Conservation (phyloP, 768 basidiomycete genomes). For the Boletus pseudopeckii region DNA sequence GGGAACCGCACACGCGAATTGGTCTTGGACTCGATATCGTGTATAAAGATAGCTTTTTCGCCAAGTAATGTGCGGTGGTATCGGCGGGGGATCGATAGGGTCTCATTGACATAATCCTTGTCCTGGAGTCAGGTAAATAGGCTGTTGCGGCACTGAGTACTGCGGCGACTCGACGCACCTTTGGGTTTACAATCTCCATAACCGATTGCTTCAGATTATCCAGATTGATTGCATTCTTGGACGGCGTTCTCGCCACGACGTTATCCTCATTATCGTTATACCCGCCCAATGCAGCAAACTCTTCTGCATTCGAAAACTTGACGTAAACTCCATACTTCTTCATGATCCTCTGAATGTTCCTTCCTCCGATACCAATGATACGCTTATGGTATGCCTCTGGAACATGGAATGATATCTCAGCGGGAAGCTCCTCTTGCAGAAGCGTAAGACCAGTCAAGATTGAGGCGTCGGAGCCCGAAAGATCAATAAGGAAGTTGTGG, state of each 20-base stretch:
- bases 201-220: conserved; percentile 94
- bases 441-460: conserved; percentile 85
- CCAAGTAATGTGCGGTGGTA: conserved; percentile 95
- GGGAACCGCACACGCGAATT: conserved; percentile 92
- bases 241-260: conserved; percentile 95
- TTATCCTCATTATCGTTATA: conserved; percentile 98
- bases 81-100: conserved; percentile 86
- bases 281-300: conserved; percentile 91
- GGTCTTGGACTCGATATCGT: conserved; percentile 94
- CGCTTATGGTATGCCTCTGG: conserved; percentile 98
- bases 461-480: conserved; percentile 79
- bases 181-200: conserved; percentile 96
- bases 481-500: conserved; percentile 91
- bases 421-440: conserved; percentile 95
- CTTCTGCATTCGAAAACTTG: conserved; percentile 97
- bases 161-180: conserved; percentile 48
- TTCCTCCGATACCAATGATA: conserved; percentile 96
- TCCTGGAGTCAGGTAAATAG: conserved; percentile 50
- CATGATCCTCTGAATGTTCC: conserved; percentile 99
- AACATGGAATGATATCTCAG: conserved; percentile 98
- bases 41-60: conserved; percentile 96
- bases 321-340: conserved; percentile 99
- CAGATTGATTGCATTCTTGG: conserved; percentile 93
- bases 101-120: conserved; percentile 94
- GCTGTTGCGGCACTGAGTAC: not conserved